Conservation (phyloP, 73 alveolate genomes). For the Paramecium tetraurelia region DNA sequence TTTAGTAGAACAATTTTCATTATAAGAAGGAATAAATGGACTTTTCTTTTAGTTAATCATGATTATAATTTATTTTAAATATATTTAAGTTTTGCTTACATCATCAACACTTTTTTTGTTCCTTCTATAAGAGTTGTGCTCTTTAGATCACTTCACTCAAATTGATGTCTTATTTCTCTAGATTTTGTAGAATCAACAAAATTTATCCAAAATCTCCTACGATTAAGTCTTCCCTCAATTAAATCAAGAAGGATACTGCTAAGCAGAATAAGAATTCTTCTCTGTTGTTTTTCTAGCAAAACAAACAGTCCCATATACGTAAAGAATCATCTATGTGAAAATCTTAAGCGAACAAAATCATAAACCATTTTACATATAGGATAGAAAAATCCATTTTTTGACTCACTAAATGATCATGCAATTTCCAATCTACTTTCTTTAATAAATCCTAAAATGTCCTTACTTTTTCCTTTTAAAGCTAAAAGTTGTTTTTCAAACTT, state of each 20-base stretch:
- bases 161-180: neutral
- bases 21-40: neutral
- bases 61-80: neutral
- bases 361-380: neutral
- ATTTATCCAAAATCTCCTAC: neutral
- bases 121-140: neutral
- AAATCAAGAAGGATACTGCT: neutral
- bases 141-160: neutral
- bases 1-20: neutral
- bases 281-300: neutral
- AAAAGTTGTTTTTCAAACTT: neutral
- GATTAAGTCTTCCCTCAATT: neutral
- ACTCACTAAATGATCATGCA: neutral
- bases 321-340: neutral
- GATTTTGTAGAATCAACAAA: neutral
- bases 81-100: neutral
- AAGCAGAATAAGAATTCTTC: neutral
- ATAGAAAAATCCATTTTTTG: neutral
- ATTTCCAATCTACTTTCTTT: neutral
- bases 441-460: neutral
- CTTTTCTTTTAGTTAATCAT: slow-evolving; percentile 25
- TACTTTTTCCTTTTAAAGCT: neutral
- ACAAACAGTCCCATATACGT: neutral
- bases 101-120: neutral
- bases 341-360: neutral